Base-by-base conservation (phyloP, 2,329 filamentous ascomycete genomes). In the Curvularia sp. region DNA sequence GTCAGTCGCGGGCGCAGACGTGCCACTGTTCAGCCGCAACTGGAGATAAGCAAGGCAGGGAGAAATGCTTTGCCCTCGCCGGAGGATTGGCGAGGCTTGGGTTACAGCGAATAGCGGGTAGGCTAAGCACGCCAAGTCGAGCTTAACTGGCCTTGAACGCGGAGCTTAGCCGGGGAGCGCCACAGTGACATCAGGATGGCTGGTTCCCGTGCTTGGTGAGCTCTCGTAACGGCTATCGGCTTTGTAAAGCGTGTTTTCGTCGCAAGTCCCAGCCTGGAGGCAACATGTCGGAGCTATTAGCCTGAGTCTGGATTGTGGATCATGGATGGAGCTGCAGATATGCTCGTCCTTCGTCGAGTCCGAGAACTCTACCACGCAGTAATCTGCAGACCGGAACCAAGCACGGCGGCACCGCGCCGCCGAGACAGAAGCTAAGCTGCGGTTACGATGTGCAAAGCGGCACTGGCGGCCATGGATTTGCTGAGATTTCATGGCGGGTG, bases 401-500 rank as follows among this genome's bases (percentile, higher is more conserved):
- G 15, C 31, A 26, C 5, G 13, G 5, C 35, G 38, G 58, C 60
- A 53, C 61, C 60, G 60, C 47, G 38, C 41, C 44, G 22, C 49
- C 47, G 20, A 49, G 49, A 53, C 33, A 22, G 49, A 43, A 44
- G 28, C 24, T 57, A 28, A 47, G 56, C 44, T 20, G 42, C 48
- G 43, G 51, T 39, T 13, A 39, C 33, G 50, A 31, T 49, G 39
- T 50, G 31, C 28, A 35, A 43, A 24, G 51, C 57, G 57, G 62
- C 38, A 55, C 33, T 54, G 42, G 60, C 58, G 38, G 41, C 54
- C 51, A 61, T 50, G 55, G 50, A 53, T 53, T 55, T 20, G 26
- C 56, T 53, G 59, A 65, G 60, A 67, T 62, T 46, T 60, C 57
- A 53, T 56, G 53, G 57, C 52, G 48, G 49, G 44, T 52, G 43